Percentiles rank a stretch among this genome's conserved stretches.
These are phyloP conservation scores for Erodium maritimum DNA, from an alignment of 345 rosid species.

Conservation along the genomic window DNA sequence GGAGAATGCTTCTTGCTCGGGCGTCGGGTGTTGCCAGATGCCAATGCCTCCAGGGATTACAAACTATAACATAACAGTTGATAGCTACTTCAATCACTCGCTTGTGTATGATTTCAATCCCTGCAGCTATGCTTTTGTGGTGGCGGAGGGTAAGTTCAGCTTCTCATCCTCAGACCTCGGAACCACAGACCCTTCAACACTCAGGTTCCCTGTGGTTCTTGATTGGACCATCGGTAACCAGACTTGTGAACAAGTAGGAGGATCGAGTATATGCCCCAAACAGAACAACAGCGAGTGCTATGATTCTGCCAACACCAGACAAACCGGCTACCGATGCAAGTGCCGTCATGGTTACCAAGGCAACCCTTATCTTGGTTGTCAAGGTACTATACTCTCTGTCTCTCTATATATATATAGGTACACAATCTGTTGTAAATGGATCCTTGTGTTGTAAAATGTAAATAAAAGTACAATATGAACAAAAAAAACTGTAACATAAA, in stretches of 20 bases:
- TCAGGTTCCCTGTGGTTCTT: slow-evolving; percentile 2
- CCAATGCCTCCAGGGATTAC: slow-evolving; percentile 5
- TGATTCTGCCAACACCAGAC: neutral
- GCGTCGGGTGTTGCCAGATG: slow-evolving; percentile 8
- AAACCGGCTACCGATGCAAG: slow-evolving; percentile 12
- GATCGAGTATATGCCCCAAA: slow-evolving; percentile 2
- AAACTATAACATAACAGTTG: neutral
- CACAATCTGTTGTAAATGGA: too few relatives aligned
- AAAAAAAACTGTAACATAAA: too few relatives aligned
- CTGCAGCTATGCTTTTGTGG: slow-evolving; percentile 20
- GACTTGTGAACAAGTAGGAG: slow-evolving; percentile 8
- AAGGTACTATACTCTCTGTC: neutral
- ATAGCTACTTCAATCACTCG: neutral
- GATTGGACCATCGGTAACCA: slow-evolving; percentile 14
- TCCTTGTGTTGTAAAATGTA: too few relatives aligned
- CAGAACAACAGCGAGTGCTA: slow-evolving; percentile 1
- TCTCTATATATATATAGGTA: too few relatives aligned
- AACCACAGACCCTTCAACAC: neutral
- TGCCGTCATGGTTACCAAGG: slow-evolving; percentile 11
- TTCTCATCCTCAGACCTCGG: slow-evolving; percentile 4
- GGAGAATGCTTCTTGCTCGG: slow-evolving; percentile 3
- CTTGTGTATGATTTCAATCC: slow-evolving; percentile 3
- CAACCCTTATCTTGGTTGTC: neutral
- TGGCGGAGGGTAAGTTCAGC: slow-evolving; percentile 1
- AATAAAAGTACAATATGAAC: too few relatives aligned